Percentiles rank a stretch among this genome's conserved stretches.
These are phyloP conservation scores for Pueraria montana DNA, from an alignment of 306 rosid genomes.

Conservation along the genomic window DNA sequence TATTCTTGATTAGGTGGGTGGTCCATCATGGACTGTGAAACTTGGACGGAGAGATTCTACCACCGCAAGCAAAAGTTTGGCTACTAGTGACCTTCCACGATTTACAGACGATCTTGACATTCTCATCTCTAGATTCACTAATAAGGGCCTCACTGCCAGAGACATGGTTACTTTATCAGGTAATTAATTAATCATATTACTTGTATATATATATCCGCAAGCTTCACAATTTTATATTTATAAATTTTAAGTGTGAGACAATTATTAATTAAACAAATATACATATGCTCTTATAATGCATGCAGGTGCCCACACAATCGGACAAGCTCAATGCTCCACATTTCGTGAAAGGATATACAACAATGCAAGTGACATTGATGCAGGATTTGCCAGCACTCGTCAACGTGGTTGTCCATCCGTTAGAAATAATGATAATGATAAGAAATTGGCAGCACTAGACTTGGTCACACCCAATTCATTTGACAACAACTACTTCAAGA, in stretches of 20 bases:
- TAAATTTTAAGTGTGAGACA: background rate
- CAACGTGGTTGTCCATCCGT: conserved; percentile 54
- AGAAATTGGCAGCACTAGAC: conserved; percentile 60
- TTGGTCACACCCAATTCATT: conserved; percentile 70
- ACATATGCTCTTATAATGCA: too few species aligned
- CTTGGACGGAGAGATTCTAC: conserved; percentile 61
- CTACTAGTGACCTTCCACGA: conserved; percentile 47
- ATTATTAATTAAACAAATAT: too few species aligned
- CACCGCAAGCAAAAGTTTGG: conserved; percentile 37
- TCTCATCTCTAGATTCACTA: conserved; percentile 34
- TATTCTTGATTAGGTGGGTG: conserved; percentile 46
- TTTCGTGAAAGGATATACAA: conserved; percentile 64
- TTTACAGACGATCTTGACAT: conserved; percentile 38
- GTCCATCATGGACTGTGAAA: conserved; percentile 58
- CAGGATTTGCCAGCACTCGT: conserved; percentile 60
- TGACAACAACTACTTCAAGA: conserved; percentile 66
- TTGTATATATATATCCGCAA: too few species aligned
- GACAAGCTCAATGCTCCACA: conserved; percentile 62
- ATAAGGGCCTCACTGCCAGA: conserved; percentile 39
- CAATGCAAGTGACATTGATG: conserved; percentile 58
- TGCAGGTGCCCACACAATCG: conserved; percentile 63
- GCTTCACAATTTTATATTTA: background rate
- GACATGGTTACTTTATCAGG: conserved; percentile 53
- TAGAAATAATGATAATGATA: conserved; percentile 2
- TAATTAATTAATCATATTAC: background rate